Conservation (phyloP, 148 eudicot species). For the Suaeda aralocaspica region DNA sequence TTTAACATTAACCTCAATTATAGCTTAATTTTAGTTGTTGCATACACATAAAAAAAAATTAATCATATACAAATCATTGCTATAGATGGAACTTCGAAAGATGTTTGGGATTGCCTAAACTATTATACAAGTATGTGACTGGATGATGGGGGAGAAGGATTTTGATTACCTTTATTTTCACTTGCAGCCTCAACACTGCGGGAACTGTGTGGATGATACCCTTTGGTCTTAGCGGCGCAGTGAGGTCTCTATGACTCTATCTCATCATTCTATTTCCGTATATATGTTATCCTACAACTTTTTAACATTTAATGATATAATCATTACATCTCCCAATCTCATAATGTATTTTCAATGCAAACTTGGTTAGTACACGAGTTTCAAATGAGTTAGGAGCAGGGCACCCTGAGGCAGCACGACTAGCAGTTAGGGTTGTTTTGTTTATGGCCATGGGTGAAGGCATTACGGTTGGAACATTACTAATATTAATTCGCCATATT, state of each 20-base stretch:
- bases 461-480: conserved; percentile 39
- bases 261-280: not conserved
- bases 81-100: too few relatives aligned
- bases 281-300: not conserved
- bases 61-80: too few relatives aligned
- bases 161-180: too few relatives aligned
- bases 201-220: conserved; percentile 83
- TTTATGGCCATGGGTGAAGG: conserved; percentile 43
- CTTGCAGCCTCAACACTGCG: conserved; percentile 71
- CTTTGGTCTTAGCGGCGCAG: conserved; percentile 75
- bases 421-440: conserved; percentile 53
- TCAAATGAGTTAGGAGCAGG: conserved; percentile 79
- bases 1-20: too few relatives aligned
- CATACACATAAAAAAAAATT: too few relatives aligned
- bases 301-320: too few relatives aligned
- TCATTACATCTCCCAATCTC: too few relatives aligned
- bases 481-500: conserved; percentile 49
- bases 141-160: not conserved
- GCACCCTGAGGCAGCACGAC: conserved; percentile 45
- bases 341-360: too few relatives aligned
- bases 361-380: conserved; percentile 48
- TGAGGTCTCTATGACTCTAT: conserved; percentile 55
- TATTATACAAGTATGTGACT: not conserved
- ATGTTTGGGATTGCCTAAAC: too few relatives aligned
- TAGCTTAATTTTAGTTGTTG: too few relatives aligned